Evolutionary conservation across 2,329 filamentous ascomycete species (phyloP).

Genomic region (Bisporella sp.): DNA sequence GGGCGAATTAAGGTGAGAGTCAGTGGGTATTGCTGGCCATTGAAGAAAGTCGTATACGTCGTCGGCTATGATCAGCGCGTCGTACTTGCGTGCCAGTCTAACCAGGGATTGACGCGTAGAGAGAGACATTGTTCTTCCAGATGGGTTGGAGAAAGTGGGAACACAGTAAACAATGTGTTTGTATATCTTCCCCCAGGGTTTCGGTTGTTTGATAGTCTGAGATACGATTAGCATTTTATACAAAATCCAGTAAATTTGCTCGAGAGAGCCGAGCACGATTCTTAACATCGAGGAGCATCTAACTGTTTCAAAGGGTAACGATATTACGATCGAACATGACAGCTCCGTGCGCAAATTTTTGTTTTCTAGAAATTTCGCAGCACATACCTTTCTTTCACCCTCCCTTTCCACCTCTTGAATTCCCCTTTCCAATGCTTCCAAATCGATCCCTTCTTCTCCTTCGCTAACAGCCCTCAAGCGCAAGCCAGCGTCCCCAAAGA

Average conservation of each 20-base stretch:
- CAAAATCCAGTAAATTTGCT: too few relatives aligned
- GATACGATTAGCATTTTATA: not conserved
- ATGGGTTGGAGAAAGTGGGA: constrained; percentile 85
- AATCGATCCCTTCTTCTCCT: constrained; percentile 69
- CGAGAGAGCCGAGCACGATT: too few relatives aligned
- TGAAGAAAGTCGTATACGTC: constrained; percentile 94
- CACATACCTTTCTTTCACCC: not conserved
- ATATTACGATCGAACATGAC: not conserved
- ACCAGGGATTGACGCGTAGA: constrained; percentile 62
- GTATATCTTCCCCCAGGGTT: constrained; percentile 69
- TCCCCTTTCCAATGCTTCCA: constrained; percentile 46
- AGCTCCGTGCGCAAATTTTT: too few relatives aligned
- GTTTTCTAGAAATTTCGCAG: too few relatives aligned
- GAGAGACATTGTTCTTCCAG: constrained; percentile 73
- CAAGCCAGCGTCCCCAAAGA: constrained; percentile 78
- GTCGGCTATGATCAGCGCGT: constrained; percentile 80
- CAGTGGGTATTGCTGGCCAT: constrained; percentile 48
- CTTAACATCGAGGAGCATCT: too few relatives aligned
- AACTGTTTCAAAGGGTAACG: not conserved
- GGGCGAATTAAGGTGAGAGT: constrained; percentile 1
- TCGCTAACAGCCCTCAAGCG: constrained; percentile 66
- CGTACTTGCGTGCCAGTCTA: constrained; percentile 65
- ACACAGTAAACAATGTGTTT: constrained; percentile 83
- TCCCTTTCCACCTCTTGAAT: constrained; percentile 11
- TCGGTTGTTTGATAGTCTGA: constrained; percentile 17